A percentile compares a stretch with the other conserved stretches of the same genome.
These are phyloP conservation scores for Geotrichum restrictum DNA, from an alignment of 1,139 yeast genomes.

Conservation along the genomic window DNA sequence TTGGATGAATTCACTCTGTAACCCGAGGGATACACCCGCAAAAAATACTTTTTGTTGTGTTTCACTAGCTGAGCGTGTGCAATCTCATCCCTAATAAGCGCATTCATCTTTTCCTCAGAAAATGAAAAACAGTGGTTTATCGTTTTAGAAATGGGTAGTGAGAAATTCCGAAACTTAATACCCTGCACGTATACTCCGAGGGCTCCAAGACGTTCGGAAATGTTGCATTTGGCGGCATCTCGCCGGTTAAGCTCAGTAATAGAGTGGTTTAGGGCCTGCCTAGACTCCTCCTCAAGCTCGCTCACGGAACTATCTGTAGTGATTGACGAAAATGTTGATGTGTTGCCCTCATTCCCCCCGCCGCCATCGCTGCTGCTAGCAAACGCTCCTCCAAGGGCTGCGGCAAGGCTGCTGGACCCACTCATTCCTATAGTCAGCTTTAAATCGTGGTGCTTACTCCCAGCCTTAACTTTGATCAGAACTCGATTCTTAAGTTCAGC, in stretches of 20 bases:
- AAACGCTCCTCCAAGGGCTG: neutral
- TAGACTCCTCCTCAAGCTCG: neutral
- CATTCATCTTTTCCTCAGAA: slow-evolving; percentile 64
- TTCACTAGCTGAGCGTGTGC: slow-evolving; percentile 45
- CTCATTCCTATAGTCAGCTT: neutral
- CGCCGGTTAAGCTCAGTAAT: slow-evolving; percentile 2
- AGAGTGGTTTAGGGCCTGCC: neutral
- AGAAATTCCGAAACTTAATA: slow-evolving; percentile 71
- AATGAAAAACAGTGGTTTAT: slow-evolving; percentile 81
- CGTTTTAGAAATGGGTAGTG: slow-evolving; percentile 81
- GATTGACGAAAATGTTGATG: neutral
- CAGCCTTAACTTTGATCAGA: slow-evolving; percentile 49
- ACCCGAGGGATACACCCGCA: slow-evolving; percentile 86
- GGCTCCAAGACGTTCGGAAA: slow-evolving; percentile 45
- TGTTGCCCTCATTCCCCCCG: neutral
- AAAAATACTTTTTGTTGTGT: slow-evolving; percentile 70
- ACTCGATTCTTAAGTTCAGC: slow-evolving; percentile 62
- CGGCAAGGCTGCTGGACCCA: slow-evolving; percentile 2
- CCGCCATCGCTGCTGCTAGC: slow-evolving; percentile 1
- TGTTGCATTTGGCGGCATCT: slow-evolving; percentile 27
- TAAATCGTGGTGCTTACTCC: neutral
- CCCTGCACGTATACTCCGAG: slow-evolving; percentile 72
- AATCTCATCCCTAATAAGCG: slow-evolving; percentile 57
- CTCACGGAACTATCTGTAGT: neutral
- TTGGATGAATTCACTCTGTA: slow-evolving; percentile 74